phyloP scores from a whole-genome alignment of 129 eudicot genomes.

The Flaveria linearis region DNA sequence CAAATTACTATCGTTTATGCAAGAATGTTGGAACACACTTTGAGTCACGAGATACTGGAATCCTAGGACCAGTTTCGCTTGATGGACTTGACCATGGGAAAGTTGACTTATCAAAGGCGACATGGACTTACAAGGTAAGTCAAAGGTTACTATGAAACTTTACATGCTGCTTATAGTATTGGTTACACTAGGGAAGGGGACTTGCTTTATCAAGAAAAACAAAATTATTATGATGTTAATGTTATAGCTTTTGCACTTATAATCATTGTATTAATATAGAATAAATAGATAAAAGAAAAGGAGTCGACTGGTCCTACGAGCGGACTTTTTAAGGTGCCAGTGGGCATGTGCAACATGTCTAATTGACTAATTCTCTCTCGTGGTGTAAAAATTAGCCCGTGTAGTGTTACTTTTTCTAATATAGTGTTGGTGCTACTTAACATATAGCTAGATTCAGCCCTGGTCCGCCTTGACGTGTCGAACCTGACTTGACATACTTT shows the following conservation, averaged over 20 bases:
- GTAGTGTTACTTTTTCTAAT: background rate
- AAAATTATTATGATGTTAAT: too few relatives aligned
- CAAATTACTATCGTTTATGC: slow-evolving; percentile 12
- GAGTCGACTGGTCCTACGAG: too few relatives aligned
- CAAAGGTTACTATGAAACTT: background rate
- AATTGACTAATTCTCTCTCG: background rate
- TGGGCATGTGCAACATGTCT: background rate
- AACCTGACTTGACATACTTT: background rate
- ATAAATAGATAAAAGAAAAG: too few relatives aligned
- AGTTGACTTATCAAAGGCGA: slow-evolving; percentile 57
- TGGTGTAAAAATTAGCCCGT: background rate
- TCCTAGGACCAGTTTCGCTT: slow-evolving; percentile 66
- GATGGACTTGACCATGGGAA: slow-evolving; percentile 68
- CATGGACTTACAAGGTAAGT: slow-evolving; percentile 83
- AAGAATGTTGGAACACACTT: slow-evolving; percentile 82
- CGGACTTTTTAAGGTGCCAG: too few relatives aligned
- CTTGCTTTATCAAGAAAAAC: too few relatives aligned
- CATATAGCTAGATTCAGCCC: background rate
- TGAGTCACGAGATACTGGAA: slow-evolving; percentile 76
- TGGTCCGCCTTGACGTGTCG: background rate
- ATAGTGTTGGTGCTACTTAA: background rate
- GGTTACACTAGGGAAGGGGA: background rate
- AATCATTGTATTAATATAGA: too few relatives aligned
- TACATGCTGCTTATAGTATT: background rate
- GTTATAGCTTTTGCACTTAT: too few relatives aligned